Evolutionary conservation across 371 early-diverging fungal species (phyloP), one percentile per base, ranked within the genome.

Genomic region (Mucor indicus): DNA sequence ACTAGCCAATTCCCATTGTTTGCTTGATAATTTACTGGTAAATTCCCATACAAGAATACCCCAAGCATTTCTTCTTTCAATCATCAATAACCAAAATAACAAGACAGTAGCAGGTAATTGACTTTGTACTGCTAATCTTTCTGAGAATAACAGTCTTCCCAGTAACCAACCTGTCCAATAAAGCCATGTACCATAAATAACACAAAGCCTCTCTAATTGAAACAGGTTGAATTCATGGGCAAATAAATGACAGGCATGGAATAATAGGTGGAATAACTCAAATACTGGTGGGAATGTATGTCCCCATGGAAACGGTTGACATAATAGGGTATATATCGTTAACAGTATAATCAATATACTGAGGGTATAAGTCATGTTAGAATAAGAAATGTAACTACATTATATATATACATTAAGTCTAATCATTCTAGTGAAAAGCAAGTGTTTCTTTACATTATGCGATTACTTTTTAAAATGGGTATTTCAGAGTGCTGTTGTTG

Each of bases 1-100:
- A 32, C 55, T 57, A 8, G 60, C 63, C 1, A 56, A 20, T 41
- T 69, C 64, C 60, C 64, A 64, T 7, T 47, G 21, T 17, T 44
- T 53, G 9, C 52, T 23, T 2, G 50, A 29, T 29, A 39, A 35
- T 54, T 17, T 24, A 47, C 75, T 72, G 37, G 75, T 53, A 31
- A 69, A 80, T 48, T 84, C 84, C 84, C 84, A 84, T 11, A 75
- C 71, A 52, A 84, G 71, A 38, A 81, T 59, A 6, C 84, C 84
- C 84, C 84, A 84, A 8, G 80, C 79, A 61, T 79, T 77, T 40
- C 84, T 57, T 31, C 84, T 67, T 50, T 80, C 79, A n/a, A 79
- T 38, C 48, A 84, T 57, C 21, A 84, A 37, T 0, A 76, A 47
- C 65, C 80, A 68, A 39, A 84, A 84, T 16, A 73, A 31, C 19